Conservation (phyloP, 2,329 filamentous ascomycete genomes). For the Neofusicoccum parvum region DNA sequence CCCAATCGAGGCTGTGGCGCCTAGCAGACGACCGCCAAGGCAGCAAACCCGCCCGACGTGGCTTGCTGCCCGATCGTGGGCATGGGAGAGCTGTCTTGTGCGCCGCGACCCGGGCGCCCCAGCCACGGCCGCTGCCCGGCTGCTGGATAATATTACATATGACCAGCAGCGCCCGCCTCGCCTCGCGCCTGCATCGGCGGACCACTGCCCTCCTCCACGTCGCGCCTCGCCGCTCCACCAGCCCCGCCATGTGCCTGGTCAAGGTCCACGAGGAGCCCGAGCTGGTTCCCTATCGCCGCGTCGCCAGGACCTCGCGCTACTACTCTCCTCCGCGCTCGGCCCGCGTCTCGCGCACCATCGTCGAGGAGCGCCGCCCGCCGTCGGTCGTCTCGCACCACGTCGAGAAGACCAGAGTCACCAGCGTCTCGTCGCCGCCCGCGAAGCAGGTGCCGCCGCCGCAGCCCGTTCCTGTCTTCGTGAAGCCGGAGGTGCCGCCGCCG, state of each 20-base stretch:
- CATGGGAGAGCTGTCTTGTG: too few species aligned
- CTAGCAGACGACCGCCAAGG: background rate
- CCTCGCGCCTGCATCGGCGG: background rate
- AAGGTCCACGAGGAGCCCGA: conserved; percentile 48
- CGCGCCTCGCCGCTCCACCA: background rate
- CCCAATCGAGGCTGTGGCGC: too few species aligned
- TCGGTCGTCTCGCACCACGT: conserved; percentile 25
- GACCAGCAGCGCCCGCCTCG: too few species aligned
- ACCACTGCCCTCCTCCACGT: background rate
- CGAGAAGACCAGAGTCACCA: conserved; percentile 24
- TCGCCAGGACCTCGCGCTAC: conserved; percentile 29
- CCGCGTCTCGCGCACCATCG: conserved; percentile 31
- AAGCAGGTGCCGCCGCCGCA: conserved; percentile 42
- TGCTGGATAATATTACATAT: too few species aligned
- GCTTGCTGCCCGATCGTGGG: background rate
- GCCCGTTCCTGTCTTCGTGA: conserved; percentile 44
- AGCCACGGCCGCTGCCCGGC: too few species aligned
- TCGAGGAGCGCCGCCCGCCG: conserved; percentile 27
- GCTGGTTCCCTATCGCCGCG: conserved; percentile 40
- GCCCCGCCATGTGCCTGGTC: conserved; percentile 47
- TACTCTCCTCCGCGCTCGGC: conserved; percentile 31
- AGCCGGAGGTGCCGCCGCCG: conserved; percentile 28
- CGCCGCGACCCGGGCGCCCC: too few species aligned
- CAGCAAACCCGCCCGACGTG: background rate
- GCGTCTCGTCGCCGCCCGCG: conserved; percentile 23